phyloP scores from a whole-genome alignment of 257 asterid genomes.

The Striga asiatica region DNA sequence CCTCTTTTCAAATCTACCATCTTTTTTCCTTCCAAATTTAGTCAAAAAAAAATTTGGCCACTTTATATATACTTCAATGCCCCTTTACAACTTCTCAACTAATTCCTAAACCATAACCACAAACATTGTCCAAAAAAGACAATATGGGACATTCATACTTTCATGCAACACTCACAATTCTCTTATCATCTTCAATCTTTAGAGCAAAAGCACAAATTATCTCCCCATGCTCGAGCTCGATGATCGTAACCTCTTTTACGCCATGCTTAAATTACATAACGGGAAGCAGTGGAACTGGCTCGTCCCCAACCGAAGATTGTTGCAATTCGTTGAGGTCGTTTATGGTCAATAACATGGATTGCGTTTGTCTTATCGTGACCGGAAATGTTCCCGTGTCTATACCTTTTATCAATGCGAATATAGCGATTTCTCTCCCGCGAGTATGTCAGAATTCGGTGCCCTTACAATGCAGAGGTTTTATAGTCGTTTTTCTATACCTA shows the following conservation, averaged over 20 bases:
- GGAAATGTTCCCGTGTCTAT: neutral
- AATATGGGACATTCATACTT: slow-evolving; percentile 15
- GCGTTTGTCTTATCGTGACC: neutral
- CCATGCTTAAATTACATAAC: neutral
- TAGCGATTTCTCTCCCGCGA: neutral
- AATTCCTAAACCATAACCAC: neutral
- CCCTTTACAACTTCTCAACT: neutral
- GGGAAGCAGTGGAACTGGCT: neutral
- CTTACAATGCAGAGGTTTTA: neutral
- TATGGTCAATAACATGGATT: neutral
- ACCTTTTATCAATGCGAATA: neutral
- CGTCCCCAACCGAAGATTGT: neutral
- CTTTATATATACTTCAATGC: slow-evolving; percentile 14
- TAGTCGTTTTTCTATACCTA: neutral
- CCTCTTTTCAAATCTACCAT: slow-evolving; percentile 38
- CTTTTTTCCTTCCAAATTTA: slow-evolving; percentile 16
- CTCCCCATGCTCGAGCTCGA: neutral
- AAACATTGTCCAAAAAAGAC: neutral
- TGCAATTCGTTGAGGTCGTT: neutral
- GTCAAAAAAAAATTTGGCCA: neutral
- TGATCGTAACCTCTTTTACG: neutral
- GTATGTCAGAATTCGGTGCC: neutral
- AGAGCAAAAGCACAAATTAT: slow-evolving; percentile 21
- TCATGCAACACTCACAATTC: slow-evolving; percentile 1
- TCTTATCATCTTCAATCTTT: slow-evolving; percentile 6